Conservation (phyloP, 257 asterid species). For the Fraxinus pennsylvanica region DNA sequence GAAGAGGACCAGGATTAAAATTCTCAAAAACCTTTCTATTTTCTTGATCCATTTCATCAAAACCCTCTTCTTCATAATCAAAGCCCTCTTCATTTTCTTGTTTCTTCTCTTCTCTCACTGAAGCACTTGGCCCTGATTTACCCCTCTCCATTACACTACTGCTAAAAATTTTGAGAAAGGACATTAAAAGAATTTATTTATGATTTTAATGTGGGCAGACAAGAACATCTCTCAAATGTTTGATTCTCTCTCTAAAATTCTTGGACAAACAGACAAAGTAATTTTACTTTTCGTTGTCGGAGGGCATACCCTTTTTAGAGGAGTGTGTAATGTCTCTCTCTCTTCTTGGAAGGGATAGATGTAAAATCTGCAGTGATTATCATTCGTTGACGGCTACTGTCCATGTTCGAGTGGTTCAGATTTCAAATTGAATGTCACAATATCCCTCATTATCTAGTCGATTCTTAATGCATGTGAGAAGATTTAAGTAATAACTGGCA, state of each 20-base stretch:
- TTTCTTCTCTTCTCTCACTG: conserved; percentile 28
- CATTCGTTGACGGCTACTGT: not conserved
- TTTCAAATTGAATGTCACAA: not conserved
- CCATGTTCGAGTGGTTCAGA: conserved; percentile 5
- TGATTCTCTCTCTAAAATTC: not conserved
- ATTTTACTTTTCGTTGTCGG: conserved; percentile 24
- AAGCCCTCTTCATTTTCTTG: conserved; percentile 24
- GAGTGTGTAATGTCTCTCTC: not conserved
- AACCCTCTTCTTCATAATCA: conserved; percentile 9
- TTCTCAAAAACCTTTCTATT: conserved; percentile 29
- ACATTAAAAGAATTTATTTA: not conserved
- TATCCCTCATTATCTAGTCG: too few species aligned
- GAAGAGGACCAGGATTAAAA: conserved; percentile 72
- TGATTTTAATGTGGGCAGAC: conserved; percentile 1
- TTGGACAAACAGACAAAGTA: conserved; percentile 7
- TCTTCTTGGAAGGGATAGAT: not conserved
- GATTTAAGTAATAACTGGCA: too few species aligned
- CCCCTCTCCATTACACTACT: conserved; percentile 35
- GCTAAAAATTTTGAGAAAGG: not conserved
- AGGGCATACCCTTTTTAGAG: not conserved
- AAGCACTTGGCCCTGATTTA: conserved; percentile 43
- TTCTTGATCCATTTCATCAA: conserved; percentile 33
- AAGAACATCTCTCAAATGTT: conserved; percentile 18
- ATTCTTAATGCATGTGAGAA: too few species aligned
- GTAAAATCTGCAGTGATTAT: not conserved